These are phyloP conservation scores for apple (Malus domestica) DNA, from an alignment of 306 rosid species.

Conservation along the genomic window ASM211411v1 NC_041805.1:5988001-5988500, in stretches of 20 bases:
- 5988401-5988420: conserved; percentile 42
- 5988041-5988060: conserved; percentile 44
- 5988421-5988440: conserved; percentile 20
- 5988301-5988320: conserved; percentile 14
- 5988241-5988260: background rate
- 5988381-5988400: conserved; percentile 37
- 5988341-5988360: conserved; percentile 48
- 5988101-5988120: conserved; percentile 81
- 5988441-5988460: conserved; percentile 33
- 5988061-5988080: conserved; percentile 78
- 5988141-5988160: conserved; percentile 23
- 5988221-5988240: background rate
- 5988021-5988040: background rate
- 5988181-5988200: conserved; percentile 38
- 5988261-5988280: background rate
- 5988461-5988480: conserved; percentile 35
- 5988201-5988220: background rate
- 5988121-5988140: conserved; percentile 42
- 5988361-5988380: conserved; percentile 23
- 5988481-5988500: conserved; percentile 32
- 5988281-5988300: conserved; percentile 21
- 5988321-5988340: conserved; percentile 45
- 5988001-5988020: background rate
- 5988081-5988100: conserved; percentile 83
- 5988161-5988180: conserved; percentile 31